phyloP scores from a whole-genome alignment of 768 basidiomycete genomes.

The Vararia minispora region DNA sequence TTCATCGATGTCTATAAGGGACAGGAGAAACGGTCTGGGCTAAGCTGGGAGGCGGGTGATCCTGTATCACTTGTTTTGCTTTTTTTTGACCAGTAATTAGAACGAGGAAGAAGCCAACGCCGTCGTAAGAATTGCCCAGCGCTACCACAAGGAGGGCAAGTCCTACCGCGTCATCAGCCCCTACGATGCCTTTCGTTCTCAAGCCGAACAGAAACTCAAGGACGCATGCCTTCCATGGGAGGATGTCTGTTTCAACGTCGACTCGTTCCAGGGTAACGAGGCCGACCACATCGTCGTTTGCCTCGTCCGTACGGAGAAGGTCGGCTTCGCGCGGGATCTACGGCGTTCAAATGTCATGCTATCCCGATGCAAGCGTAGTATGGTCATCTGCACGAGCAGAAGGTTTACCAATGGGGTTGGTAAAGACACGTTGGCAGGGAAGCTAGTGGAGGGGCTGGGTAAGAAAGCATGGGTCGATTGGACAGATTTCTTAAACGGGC shows the following conservation, averaged over 20 bases:
- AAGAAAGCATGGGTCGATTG: conserved; percentile 7
- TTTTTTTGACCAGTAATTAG: conserved; percentile 33
- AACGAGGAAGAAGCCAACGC: conserved; percentile 19
- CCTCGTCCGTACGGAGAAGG: conserved; percentile 19
- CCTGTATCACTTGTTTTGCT: conserved; percentile 31
- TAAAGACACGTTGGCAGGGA: conserved; percentile 17
- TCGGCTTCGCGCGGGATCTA: conserved; percentile 21
- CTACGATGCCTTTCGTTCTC: conserved; percentile 23
- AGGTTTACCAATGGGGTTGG: conserved; percentile 15
- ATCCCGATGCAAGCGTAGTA: conserved; percentile 22
- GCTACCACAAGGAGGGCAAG: conserved; percentile 10
- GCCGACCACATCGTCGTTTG: conserved; percentile 23
- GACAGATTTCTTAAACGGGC: conserved; percentile 4
- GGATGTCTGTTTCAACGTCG: conserved; percentile 23
- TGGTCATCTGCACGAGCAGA: conserved; percentile 21
- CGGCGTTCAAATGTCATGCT: conserved; percentile 26
- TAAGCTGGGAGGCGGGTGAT: conserved; percentile 26
- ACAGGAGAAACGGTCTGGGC: conserved; percentile 16
- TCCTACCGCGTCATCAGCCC: conserved; percentile 23
- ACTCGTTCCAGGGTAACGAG: conserved; percentile 29
- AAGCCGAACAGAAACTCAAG: conserved; percentile 18
- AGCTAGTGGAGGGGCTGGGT: conserved; percentile 14
- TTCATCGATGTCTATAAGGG: conserved; percentile 31
- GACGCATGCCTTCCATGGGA: conserved; percentile 14
- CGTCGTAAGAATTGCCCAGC: conserved; percentile 15